Conservation (phyloP, 257 asterid species). For the Fraxinus americana region DNA sequence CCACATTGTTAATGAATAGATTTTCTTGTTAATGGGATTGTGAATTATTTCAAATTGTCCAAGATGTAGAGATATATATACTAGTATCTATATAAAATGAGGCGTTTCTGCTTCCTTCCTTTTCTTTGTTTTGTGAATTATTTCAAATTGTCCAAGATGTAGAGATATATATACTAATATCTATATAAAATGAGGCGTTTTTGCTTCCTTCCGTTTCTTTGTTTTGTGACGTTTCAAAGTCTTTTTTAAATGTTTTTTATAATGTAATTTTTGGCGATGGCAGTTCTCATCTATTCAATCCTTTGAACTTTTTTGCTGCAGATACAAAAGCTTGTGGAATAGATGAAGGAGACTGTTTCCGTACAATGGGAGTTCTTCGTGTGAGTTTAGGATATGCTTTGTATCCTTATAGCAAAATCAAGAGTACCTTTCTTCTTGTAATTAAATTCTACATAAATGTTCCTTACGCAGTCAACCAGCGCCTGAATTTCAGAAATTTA, state of each 20-base stretch:
- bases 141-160: neutral
- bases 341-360: conserved; percentile 63
- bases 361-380: conserved; percentile 92
- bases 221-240: neutral
- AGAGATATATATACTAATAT: neutral
- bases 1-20: neutral
- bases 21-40: neutral
- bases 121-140: too few relatives aligned
- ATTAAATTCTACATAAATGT: neutral
- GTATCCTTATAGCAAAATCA: conserved; percentile 46
- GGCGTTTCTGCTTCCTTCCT: neutral
- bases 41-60: neutral
- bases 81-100: neutral
- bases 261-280: neutral
- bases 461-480: neutral
- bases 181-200: neutral
- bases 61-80: neutral
- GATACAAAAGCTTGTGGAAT: conserved; percentile 78
- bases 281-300: neutral
- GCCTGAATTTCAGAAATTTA: neutral
- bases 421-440: neutral
- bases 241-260: neutral
- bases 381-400: conserved; percentile 92
- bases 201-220: neutral
- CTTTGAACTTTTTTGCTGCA: conserved; percentile 28